Evolutionary conservation across 108 stramenopile species (phyloP), one percentile per base, ranked within the genome.

Genomic region (Phaeodactylum tricornutum): DNA sequence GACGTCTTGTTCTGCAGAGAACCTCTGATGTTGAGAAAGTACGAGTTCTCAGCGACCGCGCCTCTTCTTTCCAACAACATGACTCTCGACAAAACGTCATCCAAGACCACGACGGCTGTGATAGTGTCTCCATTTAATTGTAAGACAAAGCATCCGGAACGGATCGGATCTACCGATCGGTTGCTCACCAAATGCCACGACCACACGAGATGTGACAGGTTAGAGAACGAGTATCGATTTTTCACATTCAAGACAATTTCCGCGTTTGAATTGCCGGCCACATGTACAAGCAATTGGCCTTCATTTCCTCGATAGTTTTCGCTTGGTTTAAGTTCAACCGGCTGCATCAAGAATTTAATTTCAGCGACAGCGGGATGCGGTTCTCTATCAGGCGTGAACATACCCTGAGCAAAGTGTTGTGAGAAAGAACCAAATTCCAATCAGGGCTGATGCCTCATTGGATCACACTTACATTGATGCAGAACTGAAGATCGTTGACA

Each of bases 331-430:
- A 61, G 24, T 16, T n/a, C 20, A 21, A 90, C 82, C 7, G 94
- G 93, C 47, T 89, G 87, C 38, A 77, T 76, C 35, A 94, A 59
- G 47, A 77, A 79, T 59, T 92, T 93, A 15, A 81, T 70, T 70
- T 96, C 96, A 24, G 50, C 31, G 48, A 93, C 80, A 48, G 70
- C 84, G 12, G 96, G 96, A 58, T 95, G 93, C 31, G 92, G 86
- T 28, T 69, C 39, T 25, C 93, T 66, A 35, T 95, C 94, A 1
- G 94, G 94, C 26, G 71, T 67, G 33, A 87, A 78, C 53, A 97
- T 71, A 15, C 96, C 96, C 70, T 71, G 40, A 26, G 5, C 4
- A 24, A 26, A 42, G 40, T 41, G 15, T 7, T 43, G 4, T 3
- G 12, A 43, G 26, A 3, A 55, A 16, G 22, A 2, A 45, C 2